Evolutionary conservation across 768 basidiomycete species (phyloP).

Genomic region (Sarcomyxa edulis): DNA sequence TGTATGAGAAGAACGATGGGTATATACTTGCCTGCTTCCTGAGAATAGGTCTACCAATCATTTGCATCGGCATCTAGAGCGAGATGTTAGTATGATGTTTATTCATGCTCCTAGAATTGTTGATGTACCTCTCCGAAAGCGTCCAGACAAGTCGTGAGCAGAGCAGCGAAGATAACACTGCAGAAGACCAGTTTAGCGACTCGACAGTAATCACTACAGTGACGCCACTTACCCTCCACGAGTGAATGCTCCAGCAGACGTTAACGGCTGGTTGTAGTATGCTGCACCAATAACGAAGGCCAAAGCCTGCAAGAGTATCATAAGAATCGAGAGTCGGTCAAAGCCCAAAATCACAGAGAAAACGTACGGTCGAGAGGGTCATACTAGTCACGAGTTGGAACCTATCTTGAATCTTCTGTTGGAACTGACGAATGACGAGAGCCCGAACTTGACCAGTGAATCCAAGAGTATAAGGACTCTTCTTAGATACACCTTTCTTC

Average conservation of each 20-base stretch:
- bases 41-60: slow-evolving; percentile 75
- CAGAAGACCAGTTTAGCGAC: no score
- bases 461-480: slow-evolving; percentile 80
- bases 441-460: slow-evolving; percentile 71
- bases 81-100: no score
- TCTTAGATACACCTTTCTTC: slow-evolving; percentile 68
- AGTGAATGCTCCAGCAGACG: slow-evolving; percentile 81
- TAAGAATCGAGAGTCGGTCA: no score
- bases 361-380: slow-evolving; percentile 49
- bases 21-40: slow-evolving; percentile 58
- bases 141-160: slow-evolving; percentile 65
- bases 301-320: slow-evolving; percentile 30
- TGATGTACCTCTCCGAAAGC: slow-evolving; percentile 66
- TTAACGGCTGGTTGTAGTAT: slow-evolving; percentile 67
- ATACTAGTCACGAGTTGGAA: slow-evolving; percentile 76
- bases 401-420: slow-evolving; percentile 65
- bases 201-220: neutral
- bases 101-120: no score
- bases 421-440: slow-evolving; percentile 69
- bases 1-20: neutral
- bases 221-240: slow-evolving; percentile 50
- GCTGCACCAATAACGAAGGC: slow-evolving; percentile 70
- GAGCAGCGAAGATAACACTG: slow-evolving; percentile 64
- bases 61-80: slow-evolving; percentile 65
- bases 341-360: slow-evolving; percentile 1